phyloP scores from a whole-genome alignment of 2,329 filamentous ascomycete species.

The Leptoxyphium fumago region DNA sequence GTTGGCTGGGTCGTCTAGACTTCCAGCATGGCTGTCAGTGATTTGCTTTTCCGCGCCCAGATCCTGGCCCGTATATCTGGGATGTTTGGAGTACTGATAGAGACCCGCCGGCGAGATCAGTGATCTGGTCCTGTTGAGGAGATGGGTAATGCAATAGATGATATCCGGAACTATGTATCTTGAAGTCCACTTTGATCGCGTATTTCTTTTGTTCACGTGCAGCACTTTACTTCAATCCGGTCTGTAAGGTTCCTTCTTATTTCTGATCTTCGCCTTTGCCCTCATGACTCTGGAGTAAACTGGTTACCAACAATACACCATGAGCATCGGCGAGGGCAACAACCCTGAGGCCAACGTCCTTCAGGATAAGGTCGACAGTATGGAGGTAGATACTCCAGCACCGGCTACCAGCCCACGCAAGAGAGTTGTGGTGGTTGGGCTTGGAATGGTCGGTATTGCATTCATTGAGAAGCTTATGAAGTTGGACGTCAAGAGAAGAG shows the following conservation, averaged over 20 bases:
- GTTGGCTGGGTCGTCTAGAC: no score
- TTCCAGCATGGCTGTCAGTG: no score
- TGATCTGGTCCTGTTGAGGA: no score
- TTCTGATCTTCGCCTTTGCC: neutral
- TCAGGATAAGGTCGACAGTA: constrained; percentile 27
- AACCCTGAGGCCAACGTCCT: constrained; percentile 31
- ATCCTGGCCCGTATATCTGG: no score
- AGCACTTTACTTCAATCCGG: no score
- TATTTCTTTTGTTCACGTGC: no score
- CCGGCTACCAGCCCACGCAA: constrained; percentile 34
- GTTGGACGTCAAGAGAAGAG: constrained; percentile 56
- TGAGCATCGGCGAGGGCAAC: constrained; percentile 32
- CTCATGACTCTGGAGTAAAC: neutral
- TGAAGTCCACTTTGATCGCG: no score
- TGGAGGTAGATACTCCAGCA: constrained; percentile 20
- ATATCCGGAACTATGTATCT: no score
- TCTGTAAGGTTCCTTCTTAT: neutral
- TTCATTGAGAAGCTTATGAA: constrained; percentile 88
- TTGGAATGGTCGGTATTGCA: constrained; percentile 84
- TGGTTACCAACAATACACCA: constrained; percentile 5
- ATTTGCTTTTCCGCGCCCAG: no score
- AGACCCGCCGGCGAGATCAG: no score
- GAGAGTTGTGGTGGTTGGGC: constrained; percentile 65
- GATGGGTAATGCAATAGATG: no score
- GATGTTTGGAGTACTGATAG: no score